Evolutionary conservation across 768 basidiomycete genomes (phyloP), one percentile per base, ranked within the genome.

Genomic region (Tephrocybe rancida): DNA sequence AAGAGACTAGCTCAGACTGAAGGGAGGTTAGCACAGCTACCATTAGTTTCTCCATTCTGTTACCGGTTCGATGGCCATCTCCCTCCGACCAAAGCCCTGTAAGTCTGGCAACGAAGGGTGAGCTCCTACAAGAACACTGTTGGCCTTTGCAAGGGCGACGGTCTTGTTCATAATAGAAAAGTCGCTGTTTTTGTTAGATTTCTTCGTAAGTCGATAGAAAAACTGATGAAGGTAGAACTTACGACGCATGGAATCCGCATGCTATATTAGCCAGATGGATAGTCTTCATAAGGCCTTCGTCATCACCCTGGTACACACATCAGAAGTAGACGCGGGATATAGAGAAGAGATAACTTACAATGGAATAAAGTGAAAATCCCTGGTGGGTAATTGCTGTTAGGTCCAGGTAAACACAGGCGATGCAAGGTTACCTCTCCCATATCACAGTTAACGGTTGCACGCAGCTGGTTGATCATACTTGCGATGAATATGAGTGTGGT

Each of bases 241-340:
- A 85, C 81, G 81, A 83, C 19, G 82, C 85, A 61, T 88, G 87
- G 55, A 86, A 86, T 5, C 86, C 86, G 61, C 86, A 88, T 0
- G 86, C 86, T 14, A 87, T 71, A 54, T 86, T 85, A 0, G 83
- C 83, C 14, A 83, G 69, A 58, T 84, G 80, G 25, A 85, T 82
- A 10, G 75, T 78, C 48, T 77, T 72, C 80, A 82, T 82, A 38
- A 83, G 71, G 9, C 68, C 67, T 50, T 77, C 78, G 29, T 83
- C 82, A 30, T 83, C 78, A 5, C 74, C 77, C 82, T 82, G 37
- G 1, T 37, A 10, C 6, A 16, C 0, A 13, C 13, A 14, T 44
- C 19, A 41, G 21, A 14, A 32, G 37, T 30, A n/a, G 52, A 13
- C 30, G 18, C 18, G n/a, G n/a, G n/a, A n/a, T n/a, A 32, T 8